Conservation (phyloP, 345 rosid genomes). For the Carallia pectinifolia region DNA sequence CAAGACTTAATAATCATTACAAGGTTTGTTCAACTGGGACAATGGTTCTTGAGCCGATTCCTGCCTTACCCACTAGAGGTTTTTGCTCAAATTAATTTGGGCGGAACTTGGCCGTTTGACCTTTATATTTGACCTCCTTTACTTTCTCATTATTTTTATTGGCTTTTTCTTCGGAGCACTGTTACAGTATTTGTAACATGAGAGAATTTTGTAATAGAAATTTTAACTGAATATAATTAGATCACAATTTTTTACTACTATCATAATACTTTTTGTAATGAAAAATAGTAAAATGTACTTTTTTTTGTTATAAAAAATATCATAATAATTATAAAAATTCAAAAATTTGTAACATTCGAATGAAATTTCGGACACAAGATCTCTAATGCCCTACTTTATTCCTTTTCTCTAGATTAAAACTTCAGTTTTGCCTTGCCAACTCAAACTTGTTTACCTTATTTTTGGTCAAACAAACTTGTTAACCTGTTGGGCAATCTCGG, state of each 20-base stretch:
- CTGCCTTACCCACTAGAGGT: constrained; percentile 25
- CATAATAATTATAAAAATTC: no score
- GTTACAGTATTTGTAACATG: no score
- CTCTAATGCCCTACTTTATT: no score
- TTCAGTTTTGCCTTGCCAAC: constrained; percentile 15
- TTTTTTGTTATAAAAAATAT: no score
- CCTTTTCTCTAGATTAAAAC: not conserved
- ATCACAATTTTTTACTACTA: no score
- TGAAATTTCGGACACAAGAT: no score
- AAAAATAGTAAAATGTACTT: no score
- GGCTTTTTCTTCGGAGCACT: not conserved
- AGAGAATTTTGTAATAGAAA: no score
- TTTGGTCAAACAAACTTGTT: not conserved
- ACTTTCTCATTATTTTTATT: not conserved
- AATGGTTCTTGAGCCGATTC: constrained; percentile 24
- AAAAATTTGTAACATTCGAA: no score
- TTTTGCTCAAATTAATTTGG: constrained; percentile 5
- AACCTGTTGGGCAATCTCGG: not conserved
- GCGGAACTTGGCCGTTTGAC: not conserved
- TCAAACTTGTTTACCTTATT: not conserved
- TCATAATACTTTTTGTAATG: no score
- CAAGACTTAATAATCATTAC: constrained; percentile 1
- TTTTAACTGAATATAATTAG: no score
- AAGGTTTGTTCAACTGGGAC: constrained; percentile 15
- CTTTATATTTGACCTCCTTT: not conserved